These are phyloP conservation scores for Clohesyomyces aquaticus DNA, from an alignment of 495 filamentous ascomycete species.

Conservation along the genomic window DNA sequence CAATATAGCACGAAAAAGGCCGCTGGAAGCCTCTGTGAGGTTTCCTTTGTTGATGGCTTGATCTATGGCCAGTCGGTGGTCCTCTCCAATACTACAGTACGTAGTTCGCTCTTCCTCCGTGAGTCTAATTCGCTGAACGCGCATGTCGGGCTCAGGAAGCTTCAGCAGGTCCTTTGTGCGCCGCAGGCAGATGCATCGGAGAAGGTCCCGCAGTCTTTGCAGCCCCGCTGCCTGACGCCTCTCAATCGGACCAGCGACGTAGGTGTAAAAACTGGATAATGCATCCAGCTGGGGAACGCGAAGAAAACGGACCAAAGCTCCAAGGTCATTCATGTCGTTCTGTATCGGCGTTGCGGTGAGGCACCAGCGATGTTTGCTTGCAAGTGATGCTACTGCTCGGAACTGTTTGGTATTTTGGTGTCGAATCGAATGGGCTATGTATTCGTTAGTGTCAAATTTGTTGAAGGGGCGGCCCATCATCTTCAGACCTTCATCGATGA, in stretches of 20 bases:
- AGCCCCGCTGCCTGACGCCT: constrained; percentile 4
- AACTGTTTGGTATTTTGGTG: constrained; percentile 79
- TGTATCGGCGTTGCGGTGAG: constrained; percentile 91
- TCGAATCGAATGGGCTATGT: constrained; percentile 72
- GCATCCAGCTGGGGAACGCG: constrained; percentile 48
- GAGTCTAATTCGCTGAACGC: constrained; percentile 36
- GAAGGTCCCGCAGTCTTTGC: constrained; percentile 17
- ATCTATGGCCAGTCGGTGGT: constrained; percentile 43
- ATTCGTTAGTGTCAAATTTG: constrained; percentile 40
- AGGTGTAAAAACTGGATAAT: constrained; percentile 40
- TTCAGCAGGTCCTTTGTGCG: constrained; percentile 42
- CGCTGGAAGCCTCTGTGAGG: constrained; percentile 37
- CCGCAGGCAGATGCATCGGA: constrained; percentile 40
- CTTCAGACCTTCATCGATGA: constrained; percentile 53
- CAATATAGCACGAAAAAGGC: constrained; percentile 50
- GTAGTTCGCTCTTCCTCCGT: constrained; percentile 43
- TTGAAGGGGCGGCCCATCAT: constrained; percentile 6
- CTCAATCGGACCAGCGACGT: constrained; percentile 41
- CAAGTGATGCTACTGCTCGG: constrained; percentile 76
- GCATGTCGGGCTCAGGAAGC: constrained; percentile 44
- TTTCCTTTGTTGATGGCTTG: constrained; percentile 43
- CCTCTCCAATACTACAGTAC: constrained; percentile 39
- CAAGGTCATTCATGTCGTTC: constrained; percentile 86
- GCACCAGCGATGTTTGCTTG: constrained; percentile 83
- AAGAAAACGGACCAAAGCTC: constrained; percentile 74